Evolutionary conservation across 108 stramenopile genomes (phyloP).

Genomic region (Stephanodiscus minutulus): DNA sequence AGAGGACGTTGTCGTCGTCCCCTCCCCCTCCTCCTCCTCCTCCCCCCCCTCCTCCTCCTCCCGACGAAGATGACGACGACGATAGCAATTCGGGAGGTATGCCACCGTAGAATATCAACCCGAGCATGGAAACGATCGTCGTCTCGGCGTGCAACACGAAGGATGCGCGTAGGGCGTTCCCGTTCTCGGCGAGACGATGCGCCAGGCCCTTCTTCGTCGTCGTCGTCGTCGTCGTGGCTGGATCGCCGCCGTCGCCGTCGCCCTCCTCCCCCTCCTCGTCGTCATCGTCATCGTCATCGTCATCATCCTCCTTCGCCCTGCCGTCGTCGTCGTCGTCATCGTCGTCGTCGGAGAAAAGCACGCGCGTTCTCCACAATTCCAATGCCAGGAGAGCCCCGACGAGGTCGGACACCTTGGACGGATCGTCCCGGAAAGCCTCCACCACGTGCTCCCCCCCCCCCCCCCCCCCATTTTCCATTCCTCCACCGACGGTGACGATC

Average conservation of each 20-base stretch:
- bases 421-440: slow-evolving; percentile 34
- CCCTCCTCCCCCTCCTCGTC: neutral
- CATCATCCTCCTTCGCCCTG: neutral
- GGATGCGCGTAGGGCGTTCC: slow-evolving; percentile 36
- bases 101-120: slow-evolving; percentile 41
- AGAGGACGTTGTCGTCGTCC: slow-evolving; percentile 19
- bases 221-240: neutral
- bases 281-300: neutral
- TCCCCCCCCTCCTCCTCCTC: neutral
- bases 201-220: slow-evolving; percentile 15
- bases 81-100: slow-evolving; percentile 28
- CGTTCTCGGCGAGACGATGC: slow-evolving; percentile 34
- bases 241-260: too few species aligned
- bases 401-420: slow-evolving; percentile 26
- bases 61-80: neutral
- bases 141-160: slow-evolving; percentile 53
- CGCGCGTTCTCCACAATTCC: slow-evolving; percentile 47
- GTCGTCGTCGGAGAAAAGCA: slow-evolving; percentile 18
- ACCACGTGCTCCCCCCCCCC: slow-evolving; percentile 41
- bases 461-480: neutral
- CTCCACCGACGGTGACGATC: neutral
- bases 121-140: slow-evolving; percentile 41
- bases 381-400: slow-evolving; percentile 38
- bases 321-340: neutral
- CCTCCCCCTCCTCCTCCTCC: slow-evolving; percentile 11